A percentile compares a stretch with the other conserved stretches of the same genome.
Evolutionary conservation across 176 grass and related monocot genomes (phyloP).

Genomic region (Thinopyrum elongatum): DNA sequence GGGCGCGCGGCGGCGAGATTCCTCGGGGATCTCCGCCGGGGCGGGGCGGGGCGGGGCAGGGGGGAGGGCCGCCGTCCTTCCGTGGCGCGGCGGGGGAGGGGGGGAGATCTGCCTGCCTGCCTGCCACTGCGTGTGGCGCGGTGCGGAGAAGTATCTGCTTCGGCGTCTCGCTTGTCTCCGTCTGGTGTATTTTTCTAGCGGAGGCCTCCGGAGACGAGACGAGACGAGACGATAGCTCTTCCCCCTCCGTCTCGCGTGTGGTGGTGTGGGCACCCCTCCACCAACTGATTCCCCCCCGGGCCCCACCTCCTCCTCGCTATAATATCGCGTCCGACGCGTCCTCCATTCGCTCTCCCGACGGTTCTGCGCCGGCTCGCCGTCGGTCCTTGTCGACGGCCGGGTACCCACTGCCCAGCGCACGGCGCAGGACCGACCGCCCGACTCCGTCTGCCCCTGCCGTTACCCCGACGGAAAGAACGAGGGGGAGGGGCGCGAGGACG

Average conservation of each 20-base stretch:
- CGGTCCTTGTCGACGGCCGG: not conserved
- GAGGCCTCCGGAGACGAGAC: not conserved
- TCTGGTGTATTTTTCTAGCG: not conserved
- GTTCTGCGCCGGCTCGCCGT: not conserved
- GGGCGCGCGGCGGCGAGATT: constrained; percentile 8
- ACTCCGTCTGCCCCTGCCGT: too few species aligned
- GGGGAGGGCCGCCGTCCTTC: not conserved
- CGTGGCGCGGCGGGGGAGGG: constrained; percentile 22
- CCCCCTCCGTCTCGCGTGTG: not conserved
- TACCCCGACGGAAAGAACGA: too few species aligned
- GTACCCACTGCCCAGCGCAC: too few species aligned
- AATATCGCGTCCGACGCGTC: not conserved
- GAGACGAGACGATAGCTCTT: not conserved
- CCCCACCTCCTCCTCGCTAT: not conserved
- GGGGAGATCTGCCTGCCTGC: not conserved
- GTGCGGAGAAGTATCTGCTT: not conserved
- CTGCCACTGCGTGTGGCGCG: not conserved
- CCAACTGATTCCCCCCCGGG: not conserved
- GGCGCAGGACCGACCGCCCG: too few species aligned
- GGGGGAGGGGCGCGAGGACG: too few species aligned
- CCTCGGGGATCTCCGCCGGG: not conserved
- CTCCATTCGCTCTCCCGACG: not conserved
- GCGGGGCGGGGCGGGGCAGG: not conserved
- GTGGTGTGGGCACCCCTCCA: not conserved
- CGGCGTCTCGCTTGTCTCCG: not conserved